Evolutionary conservation across 305 asterid species (phyloP), one percentile per base, ranked within the genome.

Genomic region (Euphrasia arctica): DNA sequence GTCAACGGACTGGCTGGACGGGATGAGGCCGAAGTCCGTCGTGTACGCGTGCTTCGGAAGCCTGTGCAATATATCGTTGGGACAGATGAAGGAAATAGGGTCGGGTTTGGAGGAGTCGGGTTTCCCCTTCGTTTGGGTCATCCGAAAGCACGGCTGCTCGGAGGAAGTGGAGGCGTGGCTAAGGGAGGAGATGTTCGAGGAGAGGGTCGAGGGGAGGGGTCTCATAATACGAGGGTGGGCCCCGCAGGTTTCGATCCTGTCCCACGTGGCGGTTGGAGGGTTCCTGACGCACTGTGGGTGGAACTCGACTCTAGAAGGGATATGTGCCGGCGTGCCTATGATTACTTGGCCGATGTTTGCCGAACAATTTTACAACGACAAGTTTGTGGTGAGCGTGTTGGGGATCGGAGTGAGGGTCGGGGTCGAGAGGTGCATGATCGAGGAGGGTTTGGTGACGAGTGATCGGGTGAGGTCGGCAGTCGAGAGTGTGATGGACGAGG

Each of bases 261-360:
- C 82, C 2, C 95, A 86, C 54, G 64, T 74, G 0, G 58, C 90
- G 0, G 47, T 82, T 0, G 86, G 83, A 31, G 87, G 82, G 1
- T 89, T 89, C 62, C 31, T 86, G 63, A 79, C 92, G 1, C 92
- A 86, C 10, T 82, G 87, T 8, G 92, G 91, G 0, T 86, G 90
- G 92, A 89, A 82, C 9, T 89, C 90, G 14, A 81, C 80, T 0
- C 67, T 89, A 3, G 92, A 89, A 60, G 80, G 83, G 0, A 13
- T 77, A 0, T 65, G 76, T 1, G 57, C 79, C 0, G 88, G 95
- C 0, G 66, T 84, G 67, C 93, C 93, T 0, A 75, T 89, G 89
- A 70, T 84, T 5, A 76, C 93, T 0, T 89, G 83, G 85, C 88
- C 95, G 0, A 75, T 84, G 85, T 89, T 84, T 3, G 83, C 86